Evolutionary conservation across 2,329 filamentous ascomycete genomes (phyloP).

Genomic region (Teratosphaeria epicoccoides): DNA sequence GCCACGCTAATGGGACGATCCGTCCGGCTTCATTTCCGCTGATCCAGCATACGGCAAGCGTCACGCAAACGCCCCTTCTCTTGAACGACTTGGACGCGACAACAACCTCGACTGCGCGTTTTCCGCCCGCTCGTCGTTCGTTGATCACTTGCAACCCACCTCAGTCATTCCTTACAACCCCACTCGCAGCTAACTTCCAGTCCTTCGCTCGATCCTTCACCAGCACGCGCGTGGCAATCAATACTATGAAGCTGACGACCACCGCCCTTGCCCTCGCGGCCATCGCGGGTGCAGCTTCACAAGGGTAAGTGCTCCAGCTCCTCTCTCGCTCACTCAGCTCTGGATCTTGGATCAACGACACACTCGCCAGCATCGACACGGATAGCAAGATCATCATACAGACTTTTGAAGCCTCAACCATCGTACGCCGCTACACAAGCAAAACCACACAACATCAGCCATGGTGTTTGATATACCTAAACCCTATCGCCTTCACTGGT

Average conservation of each 20-base stretch:
- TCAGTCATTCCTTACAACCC: conserved; percentile 20
- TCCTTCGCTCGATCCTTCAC: background rate
- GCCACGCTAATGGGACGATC: background rate
- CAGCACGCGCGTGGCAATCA: conserved; percentile 1
- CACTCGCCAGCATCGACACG: background rate
- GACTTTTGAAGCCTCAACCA: background rate
- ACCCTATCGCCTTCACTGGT: background rate
- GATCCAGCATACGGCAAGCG: background rate
- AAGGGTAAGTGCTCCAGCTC: background rate
- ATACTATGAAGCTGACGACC: conserved; percentile 9
- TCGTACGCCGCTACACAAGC: background rate
- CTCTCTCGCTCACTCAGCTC: background rate
- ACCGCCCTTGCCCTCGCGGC: conserved; percentile 6
- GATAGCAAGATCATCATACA: background rate
- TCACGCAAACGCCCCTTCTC: background rate
- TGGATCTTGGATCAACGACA: background rate
- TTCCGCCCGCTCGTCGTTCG: conserved; percentile 4
- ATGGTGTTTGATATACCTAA: background rate
- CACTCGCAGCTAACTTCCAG: conserved; percentile 1
- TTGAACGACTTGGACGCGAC: background rate
- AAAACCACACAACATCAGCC: background rate
- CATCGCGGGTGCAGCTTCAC: conserved; percentile 2
- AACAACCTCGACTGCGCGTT: conserved; percentile 1
- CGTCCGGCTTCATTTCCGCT: background rate
- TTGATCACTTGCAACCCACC: conserved; percentile 9